These are phyloP conservation scores for Ensete glaucum DNA, from an alignment of 176 grass and related monocot genomes.

Conservation along the genomic window DNA sequence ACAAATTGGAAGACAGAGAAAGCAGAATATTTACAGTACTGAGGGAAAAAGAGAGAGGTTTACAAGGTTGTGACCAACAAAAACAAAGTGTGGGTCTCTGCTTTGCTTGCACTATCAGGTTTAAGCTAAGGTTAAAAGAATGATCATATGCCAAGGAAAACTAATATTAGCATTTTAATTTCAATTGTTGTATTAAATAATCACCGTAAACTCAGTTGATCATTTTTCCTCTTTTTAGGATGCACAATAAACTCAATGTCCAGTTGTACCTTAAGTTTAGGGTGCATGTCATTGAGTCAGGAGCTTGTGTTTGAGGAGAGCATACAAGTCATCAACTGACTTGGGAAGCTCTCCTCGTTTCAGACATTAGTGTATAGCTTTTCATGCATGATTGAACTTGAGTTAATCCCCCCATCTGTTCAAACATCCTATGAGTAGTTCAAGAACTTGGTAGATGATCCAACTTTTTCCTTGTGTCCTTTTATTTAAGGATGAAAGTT, in stretches of 20 bases:
- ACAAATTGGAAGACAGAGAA: not conserved
- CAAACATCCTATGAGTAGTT: too few relatives aligned
- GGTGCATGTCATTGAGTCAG: not conserved
- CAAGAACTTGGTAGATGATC: too few relatives aligned
- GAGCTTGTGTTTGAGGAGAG: not conserved
- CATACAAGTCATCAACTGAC: not conserved
- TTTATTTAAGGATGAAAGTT: too few relatives aligned
- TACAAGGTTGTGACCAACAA: not conserved
- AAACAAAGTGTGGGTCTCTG: constrained; percentile 44
- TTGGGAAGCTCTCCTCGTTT: too few relatives aligned
- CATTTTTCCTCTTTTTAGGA: not conserved
- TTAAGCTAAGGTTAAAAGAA: constrained; percentile 46
- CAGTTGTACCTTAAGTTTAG: not conserved
- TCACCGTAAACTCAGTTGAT: not conserved
- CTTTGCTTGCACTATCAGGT: constrained; percentile 96
- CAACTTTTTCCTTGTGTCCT: too few relatives aligned
- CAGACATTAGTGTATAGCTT: too few relatives aligned
- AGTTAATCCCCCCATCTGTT: too few relatives aligned
- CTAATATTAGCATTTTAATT: not conserved
- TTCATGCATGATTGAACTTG: too few relatives aligned
- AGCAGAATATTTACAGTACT: not conserved
- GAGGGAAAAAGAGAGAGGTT: constrained; percentile 14
- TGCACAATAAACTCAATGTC: too few relatives aligned
- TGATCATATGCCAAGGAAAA: constrained; percentile 18
- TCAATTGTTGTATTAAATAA: not conserved